phyloP scores from a whole-genome alignment of 106 monocot species.

The Acorus gramineus region DNA sequence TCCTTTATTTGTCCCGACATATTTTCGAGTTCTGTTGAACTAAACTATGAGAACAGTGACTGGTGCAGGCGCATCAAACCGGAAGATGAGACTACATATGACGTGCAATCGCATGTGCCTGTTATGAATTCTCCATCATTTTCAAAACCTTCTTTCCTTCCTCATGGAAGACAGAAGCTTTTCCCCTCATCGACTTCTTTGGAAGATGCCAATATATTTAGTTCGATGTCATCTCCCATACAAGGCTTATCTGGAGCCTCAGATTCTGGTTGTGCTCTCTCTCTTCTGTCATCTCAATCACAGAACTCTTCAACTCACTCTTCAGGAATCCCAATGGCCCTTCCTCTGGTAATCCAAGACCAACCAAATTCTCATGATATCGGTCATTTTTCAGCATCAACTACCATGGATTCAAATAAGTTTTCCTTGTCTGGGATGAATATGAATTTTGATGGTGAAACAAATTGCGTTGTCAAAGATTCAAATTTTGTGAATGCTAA shows the following conservation, averaged over 20 bases:
- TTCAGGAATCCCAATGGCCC: background rate
- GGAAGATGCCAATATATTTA: too few relatives aligned
- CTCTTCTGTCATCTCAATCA: constrained; percentile 17
- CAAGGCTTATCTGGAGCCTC: background rate
- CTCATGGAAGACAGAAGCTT: background rate
- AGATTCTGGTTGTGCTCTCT: constrained; percentile 5
- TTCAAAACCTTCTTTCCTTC: background rate
- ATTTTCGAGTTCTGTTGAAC: background rate
- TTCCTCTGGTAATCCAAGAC: background rate
- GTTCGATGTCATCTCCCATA: background rate
- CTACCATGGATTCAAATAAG: background rate
- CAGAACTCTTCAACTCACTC: background rate
- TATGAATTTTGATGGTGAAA: too few relatives aligned
- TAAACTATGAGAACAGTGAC: background rate
- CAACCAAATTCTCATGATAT: background rate
- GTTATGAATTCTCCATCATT: background rate
- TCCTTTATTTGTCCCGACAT: constrained; percentile 6
- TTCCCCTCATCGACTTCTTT: too few relatives aligned
- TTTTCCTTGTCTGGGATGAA: background rate
- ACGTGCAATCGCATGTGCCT: too few relatives aligned
- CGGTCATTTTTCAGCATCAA: background rate
- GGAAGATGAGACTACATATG: too few relatives aligned
- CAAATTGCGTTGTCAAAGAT: too few relatives aligned
- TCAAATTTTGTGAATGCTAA: too few relatives aligned
- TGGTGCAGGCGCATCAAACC: too few relatives aligned